These are phyloP conservation scores for Yamadazyma mexicana DNA, from an alignment of 1,139 yeast species.

Conservation along the genomic window DNA sequence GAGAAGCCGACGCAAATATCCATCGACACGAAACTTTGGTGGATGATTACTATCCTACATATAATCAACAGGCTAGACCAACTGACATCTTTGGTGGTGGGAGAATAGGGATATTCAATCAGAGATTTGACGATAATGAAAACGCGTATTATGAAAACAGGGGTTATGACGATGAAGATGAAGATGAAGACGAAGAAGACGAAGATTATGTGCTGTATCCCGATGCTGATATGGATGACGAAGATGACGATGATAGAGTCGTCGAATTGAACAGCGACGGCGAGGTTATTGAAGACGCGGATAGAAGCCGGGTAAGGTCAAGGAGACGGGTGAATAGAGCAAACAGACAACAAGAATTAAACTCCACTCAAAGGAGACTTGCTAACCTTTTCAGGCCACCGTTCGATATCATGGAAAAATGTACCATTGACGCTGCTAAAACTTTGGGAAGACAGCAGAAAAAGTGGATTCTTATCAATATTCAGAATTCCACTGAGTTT, in stretches of 20 bases:
- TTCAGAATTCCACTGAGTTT: slow-evolving; percentile 84
- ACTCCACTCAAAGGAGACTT: slow-evolving; percentile 67
- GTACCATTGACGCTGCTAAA: slow-evolving; percentile 73
- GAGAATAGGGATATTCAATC: slow-evolving; percentile 45
- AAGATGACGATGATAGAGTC: slow-evolving; percentile 23
- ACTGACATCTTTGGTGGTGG: slow-evolving; percentile 45
- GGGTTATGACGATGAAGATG: slow-evolving; percentile 19
- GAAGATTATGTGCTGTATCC: slow-evolving; percentile 29
- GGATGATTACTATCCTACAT: slow-evolving; percentile 20
- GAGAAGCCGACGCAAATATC: slow-evolving; percentile 75
- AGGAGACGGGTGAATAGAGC: slow-evolving; percentile 33
- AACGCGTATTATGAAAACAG: slow-evolving; percentile 24
- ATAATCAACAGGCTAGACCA: slow-evolving; percentile 19
- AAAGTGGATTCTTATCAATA: slow-evolving; percentile 85
- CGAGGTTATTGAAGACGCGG: slow-evolving; percentile 22
- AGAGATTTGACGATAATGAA: slow-evolving; percentile 38
- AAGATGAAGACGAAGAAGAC: slow-evolving; percentile 19
- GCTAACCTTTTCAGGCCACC: slow-evolving; percentile 91
- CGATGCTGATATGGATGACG: slow-evolving; percentile 10
- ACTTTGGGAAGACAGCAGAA: slow-evolving; percentile 57
- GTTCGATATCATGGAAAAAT: slow-evolving; percentile 74
- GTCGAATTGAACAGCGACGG: slow-evolving; percentile 33
- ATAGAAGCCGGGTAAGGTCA: slow-evolving; percentile 18
- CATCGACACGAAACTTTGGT: slow-evolving; percentile 81
- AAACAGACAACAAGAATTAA: slow-evolving; percentile 36